Conservation (phyloP, 2,329 filamentous ascomycete species). For the Fusarium chaquense region DNA sequence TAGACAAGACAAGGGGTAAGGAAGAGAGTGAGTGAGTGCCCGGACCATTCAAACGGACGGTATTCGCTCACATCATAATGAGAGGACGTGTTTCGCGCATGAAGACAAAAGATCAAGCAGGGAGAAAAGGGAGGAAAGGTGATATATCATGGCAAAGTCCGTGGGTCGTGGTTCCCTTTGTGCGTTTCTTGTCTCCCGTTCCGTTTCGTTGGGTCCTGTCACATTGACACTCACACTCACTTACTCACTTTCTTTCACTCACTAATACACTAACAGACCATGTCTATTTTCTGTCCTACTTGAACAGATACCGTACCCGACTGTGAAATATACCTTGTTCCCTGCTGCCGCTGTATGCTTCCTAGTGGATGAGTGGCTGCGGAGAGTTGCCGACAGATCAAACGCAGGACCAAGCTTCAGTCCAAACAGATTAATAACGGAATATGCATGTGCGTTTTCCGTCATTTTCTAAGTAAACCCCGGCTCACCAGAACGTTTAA, state of each 20-base stretch:
- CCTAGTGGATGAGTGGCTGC: constrained; percentile 27
- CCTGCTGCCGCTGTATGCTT: constrained; percentile 22
- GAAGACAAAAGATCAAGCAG: constrained; percentile 28
- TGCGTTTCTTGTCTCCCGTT: constrained; percentile 25
- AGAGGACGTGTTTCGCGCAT: constrained; percentile 17
- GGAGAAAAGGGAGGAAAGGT: constrained; percentile 35
- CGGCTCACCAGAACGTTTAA: constrained; percentile 22
- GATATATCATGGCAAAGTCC: constrained; percentile 42
- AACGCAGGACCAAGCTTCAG: constrained; percentile 46
- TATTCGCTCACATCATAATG: constrained; percentile 28
- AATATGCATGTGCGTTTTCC: constrained; percentile 44
- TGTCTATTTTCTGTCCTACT: constrained; percentile 23
- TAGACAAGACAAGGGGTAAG: constrained; percentile 32
- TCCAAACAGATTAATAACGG: constrained; percentile 42
- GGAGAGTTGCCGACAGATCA: constrained; percentile 36
- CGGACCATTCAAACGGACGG: constrained; percentile 35
- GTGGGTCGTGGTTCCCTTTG: constrained; percentile 35
- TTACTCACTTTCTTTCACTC: constrained; percentile 4
- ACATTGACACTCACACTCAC: constrained; percentile 7
- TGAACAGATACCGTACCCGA: constrained; percentile 9
- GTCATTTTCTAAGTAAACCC: constrained; percentile 13
- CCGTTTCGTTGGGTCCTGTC: constrained; percentile 29
- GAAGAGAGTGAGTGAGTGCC: constrained; percentile 17
- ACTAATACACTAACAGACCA: constrained; percentile 31
- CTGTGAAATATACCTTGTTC: constrained; percentile 25